phyloP scores from a whole-genome alignment of 2,329 filamentous ascomycete species.

The Pestalotiopsis sp. region DNA sequence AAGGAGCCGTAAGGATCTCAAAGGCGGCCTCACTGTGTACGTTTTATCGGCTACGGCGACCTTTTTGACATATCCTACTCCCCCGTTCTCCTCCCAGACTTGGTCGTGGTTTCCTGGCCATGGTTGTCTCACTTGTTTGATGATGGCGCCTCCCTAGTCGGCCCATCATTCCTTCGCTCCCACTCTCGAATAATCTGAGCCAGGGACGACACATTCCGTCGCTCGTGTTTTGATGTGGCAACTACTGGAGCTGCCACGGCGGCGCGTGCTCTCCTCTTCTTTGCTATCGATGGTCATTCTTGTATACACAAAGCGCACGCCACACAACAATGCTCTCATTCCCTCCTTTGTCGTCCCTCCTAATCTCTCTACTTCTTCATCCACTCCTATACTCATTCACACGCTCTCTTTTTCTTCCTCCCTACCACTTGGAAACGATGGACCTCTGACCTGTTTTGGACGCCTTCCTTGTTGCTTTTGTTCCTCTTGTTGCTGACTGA shows the following conservation, averaged over 20 bases:
- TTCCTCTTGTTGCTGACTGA: conserved; percentile 18
- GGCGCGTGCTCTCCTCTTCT: neutral
- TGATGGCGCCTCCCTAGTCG: conserved; percentile 19
- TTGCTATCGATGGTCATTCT: conserved; percentile 3
- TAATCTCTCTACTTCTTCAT: neutral
- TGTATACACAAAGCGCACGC: conserved; percentile 16
- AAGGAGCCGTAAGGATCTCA: neutral
- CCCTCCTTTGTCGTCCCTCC: conserved; percentile 12
- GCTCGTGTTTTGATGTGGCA: conserved; percentile 1
- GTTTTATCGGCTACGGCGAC: neutral
- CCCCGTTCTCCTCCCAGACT: neutral
- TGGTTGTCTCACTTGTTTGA: conserved; percentile 9
- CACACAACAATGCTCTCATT: conserved; percentile 17
- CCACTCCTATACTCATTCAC: neutral
- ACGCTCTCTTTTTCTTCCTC: conserved; percentile 12
- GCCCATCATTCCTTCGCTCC: conserved; percentile 24
- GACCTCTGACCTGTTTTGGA: neutral
- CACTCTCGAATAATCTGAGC: conserved; percentile 9
- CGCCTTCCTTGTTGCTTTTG: conserved; percentile 1
- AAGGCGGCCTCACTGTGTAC: neutral
- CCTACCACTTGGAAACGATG: neutral
- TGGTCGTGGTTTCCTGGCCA: neutral
- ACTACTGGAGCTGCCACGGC: neutral
- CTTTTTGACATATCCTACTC: neutral
- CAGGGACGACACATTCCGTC: conserved; percentile 22